A percentile compares a stretch with the other conserved stretches of the same genome.
Conservation (phyloP, 2,329 filamentous ascomycete genomes). For the Cercospora sojina region DNA sequence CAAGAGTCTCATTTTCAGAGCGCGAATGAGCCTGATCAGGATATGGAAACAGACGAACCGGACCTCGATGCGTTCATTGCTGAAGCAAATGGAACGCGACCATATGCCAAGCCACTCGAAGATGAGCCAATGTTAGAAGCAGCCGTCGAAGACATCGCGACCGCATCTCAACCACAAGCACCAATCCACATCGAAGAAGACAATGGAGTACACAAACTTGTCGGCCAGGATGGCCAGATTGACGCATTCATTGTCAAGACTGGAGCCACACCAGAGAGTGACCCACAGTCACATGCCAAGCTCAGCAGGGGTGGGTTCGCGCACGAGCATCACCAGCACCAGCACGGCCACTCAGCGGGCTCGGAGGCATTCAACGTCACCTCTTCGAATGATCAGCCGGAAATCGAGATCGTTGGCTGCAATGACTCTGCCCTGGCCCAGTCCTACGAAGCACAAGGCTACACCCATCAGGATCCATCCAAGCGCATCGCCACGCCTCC, state of each 20-base stretch:
- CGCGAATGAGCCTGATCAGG: not conserved
- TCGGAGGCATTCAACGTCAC: not conserved
- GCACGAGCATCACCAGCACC: not conserved
- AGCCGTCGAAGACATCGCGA: not conserved
- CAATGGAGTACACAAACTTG: constrained; percentile 2
- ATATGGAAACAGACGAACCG: not conserved
- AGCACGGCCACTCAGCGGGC: not conserved
- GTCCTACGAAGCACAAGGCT: constrained; percentile 9
- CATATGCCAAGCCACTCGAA: not conserved
- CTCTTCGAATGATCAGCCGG: constrained; percentile 2
- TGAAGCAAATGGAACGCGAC: constrained; percentile 3
- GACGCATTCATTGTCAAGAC: constrained; percentile 7
- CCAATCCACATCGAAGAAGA: not conserved
- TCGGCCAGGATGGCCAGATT: not conserved
- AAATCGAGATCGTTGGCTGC: constrained; percentile 1
- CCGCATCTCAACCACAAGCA: not conserved
- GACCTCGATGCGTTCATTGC: constrained; percentile 7
- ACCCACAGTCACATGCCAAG: not conserved
- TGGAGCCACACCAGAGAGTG: not conserved
- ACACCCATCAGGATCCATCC: not conserved
- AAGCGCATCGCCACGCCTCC: constrained; percentile 15
- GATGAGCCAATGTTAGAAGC: not conserved
- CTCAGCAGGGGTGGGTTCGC: not conserved
- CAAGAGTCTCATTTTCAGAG: not conserved
- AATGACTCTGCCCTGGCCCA: constrained; percentile 11